A percentile compares a stretch with the other conserved stretches of the same genome.
Evolutionary conservation across 352 stramenopile genomes (phyloP).

Genomic region (Thraustotheca clavata): DNA sequence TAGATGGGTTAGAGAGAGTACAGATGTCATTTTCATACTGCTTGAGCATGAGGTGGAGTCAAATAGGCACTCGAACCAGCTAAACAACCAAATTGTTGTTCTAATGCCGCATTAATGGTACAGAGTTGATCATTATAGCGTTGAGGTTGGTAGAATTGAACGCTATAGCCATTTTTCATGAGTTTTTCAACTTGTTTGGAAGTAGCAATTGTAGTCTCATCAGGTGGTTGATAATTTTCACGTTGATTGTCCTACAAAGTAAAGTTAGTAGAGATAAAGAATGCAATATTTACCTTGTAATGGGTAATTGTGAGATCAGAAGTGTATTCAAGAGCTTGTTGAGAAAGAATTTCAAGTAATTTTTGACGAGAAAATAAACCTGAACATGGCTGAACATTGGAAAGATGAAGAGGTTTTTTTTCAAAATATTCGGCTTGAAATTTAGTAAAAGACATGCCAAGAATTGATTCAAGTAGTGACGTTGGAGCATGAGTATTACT

Average conservation of each 20-base stretch:
- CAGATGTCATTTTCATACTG: slow-evolving; percentile 19
- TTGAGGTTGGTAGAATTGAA: slow-evolving; percentile 85
- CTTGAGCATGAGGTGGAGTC: slow-evolving; percentile 65
- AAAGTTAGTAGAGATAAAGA: background rate
- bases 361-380: slow-evolving; percentile 59
- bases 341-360: slow-evolving; percentile 43
- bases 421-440: slow-evolving; percentile 77
- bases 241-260: slow-evolving; percentile 31
- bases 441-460: slow-evolving; percentile 40
- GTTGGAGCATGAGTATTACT: too few relatives aligned
- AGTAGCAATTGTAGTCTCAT: slow-evolving; percentile 1
- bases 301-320: slow-evolving; percentile 68
- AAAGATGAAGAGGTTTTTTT: slow-evolving; percentile 61
- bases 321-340: slow-evolving; percentile 45
- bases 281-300: slow-evolving; percentile 32
- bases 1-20: background rate
- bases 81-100: slow-evolving; percentile 63
- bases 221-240: slow-evolving; percentile 39
- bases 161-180: slow-evolving; percentile 66
- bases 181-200: slow-evolving; percentile 49
- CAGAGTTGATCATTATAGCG: slow-evolving; percentile 71
- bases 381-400: slow-evolving; percentile 12
- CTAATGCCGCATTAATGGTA: slow-evolving; percentile 67
- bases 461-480: background rate
- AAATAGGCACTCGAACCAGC: slow-evolving; percentile 72